Evolutionary conservation across 2,329 filamentous ascomycete species (phyloP), one percentile per base, ranked within the genome.

Genomic region (Scopulariopsis brevicaulis): DNA sequence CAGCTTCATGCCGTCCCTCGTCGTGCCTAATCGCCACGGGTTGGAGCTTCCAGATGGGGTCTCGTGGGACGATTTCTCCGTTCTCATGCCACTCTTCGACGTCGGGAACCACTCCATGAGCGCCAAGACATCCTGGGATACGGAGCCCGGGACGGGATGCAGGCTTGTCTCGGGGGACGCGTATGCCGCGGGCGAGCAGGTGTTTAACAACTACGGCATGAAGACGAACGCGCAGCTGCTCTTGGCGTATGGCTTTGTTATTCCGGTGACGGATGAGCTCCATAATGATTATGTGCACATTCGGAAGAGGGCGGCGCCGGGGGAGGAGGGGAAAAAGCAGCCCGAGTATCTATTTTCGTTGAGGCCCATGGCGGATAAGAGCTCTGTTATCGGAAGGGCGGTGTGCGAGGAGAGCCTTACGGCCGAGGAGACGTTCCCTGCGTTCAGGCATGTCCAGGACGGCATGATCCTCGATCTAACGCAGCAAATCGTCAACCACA

Each of bases 221-320:
- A 88, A 89, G 69, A 88, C 86, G 7, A 91, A 90, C 64, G 86
- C 85, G 59, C 85, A 89, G 70, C 72, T 87, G 25, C 74, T 87
- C 1, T 71, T 86, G 1, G 83, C 78, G 0, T 87, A 87, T 64
- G 82, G 83, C 2, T 86, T 86, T 65, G 74, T 80, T 61, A 65
- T 85, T 0, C 75, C 77, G 1, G 70, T 75, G 57, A 74, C 73
- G 0, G 67, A 70, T 0, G 67, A 65, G 4, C 69, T 83, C 58
- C 81, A 84, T 65, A 84, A 84, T 63, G 81, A 84, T 66, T 84
- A 84, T 64, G 68, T 80, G 1, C 81, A 84, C 64, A 70, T 84
- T 11, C 75, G 78, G 57, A 81, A 78, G 64, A 71, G 73, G 34
- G 66, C 68, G 1, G 46, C 50, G 2, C 46, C 43, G 8, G 46